These are phyloP conservation scores for Tranzscheliella williamsii DNA, from an alignment of 1,284 basidiomycete species.

Conservation along the genomic window DNA sequence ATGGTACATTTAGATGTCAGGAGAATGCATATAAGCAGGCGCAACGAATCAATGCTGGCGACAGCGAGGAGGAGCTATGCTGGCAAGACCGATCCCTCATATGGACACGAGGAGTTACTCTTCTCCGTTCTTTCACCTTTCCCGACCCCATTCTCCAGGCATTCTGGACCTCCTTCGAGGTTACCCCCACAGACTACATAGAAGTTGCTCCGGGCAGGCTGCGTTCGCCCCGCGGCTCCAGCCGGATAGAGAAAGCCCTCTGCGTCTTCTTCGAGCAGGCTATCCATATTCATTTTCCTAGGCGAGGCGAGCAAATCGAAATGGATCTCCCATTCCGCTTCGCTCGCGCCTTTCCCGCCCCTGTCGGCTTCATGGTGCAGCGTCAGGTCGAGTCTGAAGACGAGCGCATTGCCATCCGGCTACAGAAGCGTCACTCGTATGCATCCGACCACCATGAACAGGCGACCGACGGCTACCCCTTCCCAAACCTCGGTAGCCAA, in stretches of 20 bases:
- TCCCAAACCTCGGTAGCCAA: conserved; percentile 13
- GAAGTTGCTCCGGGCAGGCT: conserved; percentile 20
- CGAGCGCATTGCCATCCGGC: conserved; percentile 9
- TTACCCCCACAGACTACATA: conserved; percentile 17
- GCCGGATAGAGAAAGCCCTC: conserved; percentile 15
- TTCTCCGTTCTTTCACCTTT: conserved; percentile 42
- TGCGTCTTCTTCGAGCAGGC: conserved; percentile 50
- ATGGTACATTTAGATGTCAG: conserved; percentile 13
- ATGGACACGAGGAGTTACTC: conserved; percentile 35
- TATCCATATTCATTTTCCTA: conserved; percentile 43
- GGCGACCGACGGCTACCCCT: conserved; percentile 9
- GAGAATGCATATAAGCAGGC: not conserved
- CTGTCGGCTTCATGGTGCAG: conserved; percentile 42
- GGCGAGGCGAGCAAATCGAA: conserved; percentile 38
- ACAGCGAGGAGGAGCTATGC: conserved; percentile 28
- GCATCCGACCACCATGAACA: not conserved
- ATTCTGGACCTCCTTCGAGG: conserved; percentile 46
- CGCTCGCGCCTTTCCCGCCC: conserved; percentile 31
- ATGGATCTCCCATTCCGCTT: conserved; percentile 44
- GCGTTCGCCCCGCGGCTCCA: not conserved
- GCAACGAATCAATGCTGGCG: not conserved
- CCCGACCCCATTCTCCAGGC: conserved; percentile 31
- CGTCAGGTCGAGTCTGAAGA: conserved; percentile 42
- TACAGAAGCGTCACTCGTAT: not conserved
- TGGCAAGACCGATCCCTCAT: conserved; percentile 35